These are phyloP conservation scores for Suhomyces panamericanus DNA, from an alignment of 1,139 yeast genomes.

Conservation along the genomic window DNA sequence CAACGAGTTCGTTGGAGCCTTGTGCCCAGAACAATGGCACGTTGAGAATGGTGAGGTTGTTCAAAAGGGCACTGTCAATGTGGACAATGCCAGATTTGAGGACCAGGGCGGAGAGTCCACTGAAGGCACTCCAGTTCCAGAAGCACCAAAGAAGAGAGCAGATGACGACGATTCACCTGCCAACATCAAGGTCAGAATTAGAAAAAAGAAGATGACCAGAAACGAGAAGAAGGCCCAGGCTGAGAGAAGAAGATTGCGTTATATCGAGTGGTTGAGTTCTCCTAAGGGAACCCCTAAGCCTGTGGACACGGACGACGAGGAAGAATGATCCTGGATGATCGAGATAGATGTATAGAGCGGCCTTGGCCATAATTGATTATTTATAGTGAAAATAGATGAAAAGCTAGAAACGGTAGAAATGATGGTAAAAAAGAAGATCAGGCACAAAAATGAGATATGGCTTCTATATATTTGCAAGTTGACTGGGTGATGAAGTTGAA, in stretches of 20 bases:
- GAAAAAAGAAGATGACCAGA: constrained; percentile 96
- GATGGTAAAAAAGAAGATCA: too few relatives aligned
- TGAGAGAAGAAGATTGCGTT: constrained; percentile 91
- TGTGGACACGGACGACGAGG: constrained; percentile 90
- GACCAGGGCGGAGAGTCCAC: constrained; percentile 54
- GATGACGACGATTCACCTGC: constrained; percentile 92
- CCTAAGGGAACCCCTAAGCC: constrained; percentile 98
- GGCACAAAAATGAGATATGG: too few relatives aligned
- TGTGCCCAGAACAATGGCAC: constrained; percentile 98
- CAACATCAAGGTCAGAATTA: constrained; percentile 84
- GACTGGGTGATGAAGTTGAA: too few relatives aligned
- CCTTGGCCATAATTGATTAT: not conserved
- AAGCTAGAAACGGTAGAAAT: too few relatives aligned
- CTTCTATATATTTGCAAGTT: too few relatives aligned
- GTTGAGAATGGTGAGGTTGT: constrained; percentile 90
- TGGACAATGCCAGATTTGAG: constrained; percentile 78
- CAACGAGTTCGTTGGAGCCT: constrained; percentile 93
- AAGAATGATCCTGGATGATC: constrained; percentile 18
- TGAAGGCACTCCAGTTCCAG: constrained; percentile 46
- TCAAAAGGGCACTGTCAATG: constrained; percentile 75
- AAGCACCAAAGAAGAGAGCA: constrained; percentile 44
- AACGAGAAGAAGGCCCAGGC: constrained; percentile 90
- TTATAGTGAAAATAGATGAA: not conserved
- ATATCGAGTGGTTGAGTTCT: constrained; percentile 90
- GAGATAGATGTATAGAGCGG: not conserved